Evolutionary conservation across 202 grass and related monocot species (phyloP).

Genomic region (Carex arenaria): DNA sequence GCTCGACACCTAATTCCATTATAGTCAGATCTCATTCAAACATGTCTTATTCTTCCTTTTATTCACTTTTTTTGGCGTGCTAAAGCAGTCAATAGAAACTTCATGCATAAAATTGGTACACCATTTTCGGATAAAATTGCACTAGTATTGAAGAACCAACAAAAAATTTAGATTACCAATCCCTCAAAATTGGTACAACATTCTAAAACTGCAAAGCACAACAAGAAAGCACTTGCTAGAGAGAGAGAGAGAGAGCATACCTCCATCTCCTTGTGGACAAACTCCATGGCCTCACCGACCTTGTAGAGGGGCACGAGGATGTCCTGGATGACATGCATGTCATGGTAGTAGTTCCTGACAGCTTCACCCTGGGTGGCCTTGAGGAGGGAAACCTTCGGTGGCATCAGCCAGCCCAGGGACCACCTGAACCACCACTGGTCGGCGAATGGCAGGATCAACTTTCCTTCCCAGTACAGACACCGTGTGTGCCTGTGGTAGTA

Average conservation of each 20-base stretch:
- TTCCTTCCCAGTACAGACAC: constrained; percentile 88
- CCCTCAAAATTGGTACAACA: background rate
- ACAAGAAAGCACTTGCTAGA: background rate
- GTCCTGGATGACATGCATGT: constrained; percentile 94
- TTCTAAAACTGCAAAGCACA: background rate
- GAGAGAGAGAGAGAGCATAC: constrained; percentile 18
- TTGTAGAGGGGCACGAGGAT: constrained; percentile 85
- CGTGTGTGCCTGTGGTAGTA: constrained; percentile 96
- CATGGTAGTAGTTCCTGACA: constrained; percentile 94
- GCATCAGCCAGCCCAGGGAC: constrained; percentile 83
- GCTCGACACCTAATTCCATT: background rate
- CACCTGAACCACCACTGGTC: constrained; percentile 98
- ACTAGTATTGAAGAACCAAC: background rate
- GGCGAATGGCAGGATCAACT: constrained; percentile 81
- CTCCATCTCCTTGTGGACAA: constrained; percentile 84
- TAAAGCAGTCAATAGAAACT: background rate
- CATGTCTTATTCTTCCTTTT: background rate
- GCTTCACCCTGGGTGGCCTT: constrained; percentile 91
- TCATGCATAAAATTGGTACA: background rate
- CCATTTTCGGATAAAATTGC: background rate
- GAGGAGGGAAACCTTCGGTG: constrained; percentile 90
- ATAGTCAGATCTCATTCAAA: background rate
- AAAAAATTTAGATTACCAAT: background rate
- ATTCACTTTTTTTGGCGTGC: background rate
- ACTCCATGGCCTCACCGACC: constrained; percentile 80